These are phyloP conservation scores for Agaricus sinodeliciosus DNA, from an alignment of 768 basidiomycete species.

Conservation along the genomic window DNA sequence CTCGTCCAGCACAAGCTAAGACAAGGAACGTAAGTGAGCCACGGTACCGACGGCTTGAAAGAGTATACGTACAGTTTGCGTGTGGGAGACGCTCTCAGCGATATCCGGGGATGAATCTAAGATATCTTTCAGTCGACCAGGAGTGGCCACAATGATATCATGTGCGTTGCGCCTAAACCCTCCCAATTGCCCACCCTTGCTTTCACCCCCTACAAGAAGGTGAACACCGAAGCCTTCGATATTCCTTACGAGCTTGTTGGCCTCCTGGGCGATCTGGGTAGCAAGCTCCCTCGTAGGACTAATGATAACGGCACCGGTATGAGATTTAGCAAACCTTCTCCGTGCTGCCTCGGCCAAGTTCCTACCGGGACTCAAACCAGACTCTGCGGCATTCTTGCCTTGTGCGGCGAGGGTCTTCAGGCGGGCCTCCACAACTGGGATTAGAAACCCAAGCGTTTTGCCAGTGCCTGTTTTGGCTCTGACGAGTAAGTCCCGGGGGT, in stretches of 20 bases:
- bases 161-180: constrained; percentile 57
- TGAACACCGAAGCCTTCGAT: constrained; percentile 62
- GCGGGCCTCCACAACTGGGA: constrained; percentile 80
- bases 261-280: constrained; percentile 84
- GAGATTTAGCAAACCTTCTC: constrained; percentile 31
- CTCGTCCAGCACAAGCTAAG: constrained; percentile 84
- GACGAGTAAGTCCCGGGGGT: constrained; percentile 68
- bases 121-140: constrained; percentile 79
- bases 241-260: constrained; percentile 54
- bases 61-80: constrained; percentile 50
- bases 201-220: constrained; percentile 73
- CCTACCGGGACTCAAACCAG: constrained; percentile 29
- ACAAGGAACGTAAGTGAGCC: neutral
- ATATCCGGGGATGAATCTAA: constrained; percentile 54
- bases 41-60: neutral
- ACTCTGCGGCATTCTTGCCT: constrained; percentile 32
- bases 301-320: constrained; percentile 73
- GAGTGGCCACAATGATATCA: constrained; percentile 86
- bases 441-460: constrained; percentile 83
- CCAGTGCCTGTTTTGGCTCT: constrained; percentile 88
- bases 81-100: constrained; percentile 40
- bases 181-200: constrained; percentile 57
- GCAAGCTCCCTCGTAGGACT: constrained; percentile 89
- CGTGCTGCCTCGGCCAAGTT: constrained; percentile 24
- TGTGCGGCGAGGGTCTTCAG: constrained; percentile 46